Evolutionary conservation across 1,284 basidiomycete genomes (phyloP), one percentile per base, ranked within the genome.

Genomic region (Sporisorium reilianum): DNA sequence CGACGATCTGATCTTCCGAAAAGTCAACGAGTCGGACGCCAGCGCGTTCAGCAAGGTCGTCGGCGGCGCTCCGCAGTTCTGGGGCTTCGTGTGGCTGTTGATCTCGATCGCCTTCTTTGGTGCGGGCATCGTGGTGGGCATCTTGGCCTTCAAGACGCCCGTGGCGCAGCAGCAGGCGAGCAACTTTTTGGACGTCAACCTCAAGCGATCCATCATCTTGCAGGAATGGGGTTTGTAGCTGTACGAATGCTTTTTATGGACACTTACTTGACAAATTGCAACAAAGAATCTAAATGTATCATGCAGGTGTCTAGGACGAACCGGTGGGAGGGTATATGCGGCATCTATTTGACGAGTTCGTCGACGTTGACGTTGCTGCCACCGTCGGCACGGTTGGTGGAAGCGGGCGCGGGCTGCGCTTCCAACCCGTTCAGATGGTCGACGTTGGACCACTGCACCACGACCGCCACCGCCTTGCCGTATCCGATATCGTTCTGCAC

Each of bases 1-100:
- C 90, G 93, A 95, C 80, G 95, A 97, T 83, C 94, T 95, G 4
- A 90, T 97, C 63, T 81, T 82, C 41, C 54, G 76, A 11, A 78
- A 80, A 51, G 91, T 95, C 70, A 96, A 97, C 80, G 89, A 90
- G 23, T 95, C 93, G 2, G 96, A 99, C 81, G 96, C 96, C 0
- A 91, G 91, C 6, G 91, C 92, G 20, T 98, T 95, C 83, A 93
- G 95, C 2, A 88, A 91, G 30, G 89, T 95, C 64, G 94, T 93
- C 72, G 93, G 94, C 9, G 87, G 87, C 59, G 87, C 86, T 49
- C 84, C 85, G 20, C 85, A 86, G 56, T 85, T 86, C 46, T 88
- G 87, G 87, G 87, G 87, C 84, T 77, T 94, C 58, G 88, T 97
- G 64, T 98, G 95, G 95, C 89, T 96, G 34, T 84, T 97, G 71